These are phyloP conservation scores for Tulasnella sp. DNA, from an alignment of 768 basidiomycete genomes.

Conservation along the genomic window DNA sequence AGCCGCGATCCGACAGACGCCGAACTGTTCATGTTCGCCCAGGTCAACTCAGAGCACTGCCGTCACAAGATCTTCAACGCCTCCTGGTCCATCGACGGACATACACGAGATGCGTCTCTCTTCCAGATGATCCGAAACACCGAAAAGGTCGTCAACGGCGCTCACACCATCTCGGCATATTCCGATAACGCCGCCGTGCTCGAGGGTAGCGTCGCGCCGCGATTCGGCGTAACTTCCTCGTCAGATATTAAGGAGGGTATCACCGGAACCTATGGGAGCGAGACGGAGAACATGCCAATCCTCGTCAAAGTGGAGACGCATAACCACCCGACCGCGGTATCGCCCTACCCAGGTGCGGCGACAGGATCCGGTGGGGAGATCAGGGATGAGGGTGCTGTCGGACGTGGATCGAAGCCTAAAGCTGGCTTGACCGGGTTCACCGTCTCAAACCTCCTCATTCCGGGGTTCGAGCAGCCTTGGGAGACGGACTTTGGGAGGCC, in stretches of 20 bases:
- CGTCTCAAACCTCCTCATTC: slow-evolving; percentile 86
- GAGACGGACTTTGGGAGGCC: slow-evolving; percentile 90
- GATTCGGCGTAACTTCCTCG: slow-evolving; percentile 47
- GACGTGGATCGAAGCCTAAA: slow-evolving; percentile 90
- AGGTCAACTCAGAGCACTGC: slow-evolving; percentile 99
- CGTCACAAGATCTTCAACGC: slow-evolving; percentile 99
- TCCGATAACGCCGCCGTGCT: slow-evolving; percentile 97
- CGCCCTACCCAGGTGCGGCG: slow-evolving; percentile 96
- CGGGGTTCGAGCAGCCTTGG: slow-evolving; percentile 88
- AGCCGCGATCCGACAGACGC: slow-evolving; percentile 88
- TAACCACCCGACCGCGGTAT: slow-evolving; percentile 97
- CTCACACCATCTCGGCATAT: slow-evolving; percentile 89
- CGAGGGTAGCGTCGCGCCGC: slow-evolving; percentile 59
- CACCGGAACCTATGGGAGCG: slow-evolving; percentile 41
- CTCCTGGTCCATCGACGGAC: slow-evolving; percentile 79
- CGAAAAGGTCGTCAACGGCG: slow-evolving; percentile 51
- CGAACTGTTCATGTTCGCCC: slow-evolving; percentile 99
- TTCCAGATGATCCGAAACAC: slow-evolving; percentile 99
- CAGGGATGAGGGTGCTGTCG: slow-evolving; percentile 93
- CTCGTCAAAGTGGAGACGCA: slow-evolving; percentile 98
- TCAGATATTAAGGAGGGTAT: slow-evolving; percentile 17
- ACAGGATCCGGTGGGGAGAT: slow-evolving; percentile 99
- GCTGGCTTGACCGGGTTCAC: slow-evolving; percentile 90
- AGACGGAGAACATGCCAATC: slow-evolving; percentile 67
- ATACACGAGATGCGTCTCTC: slow-evolving; percentile 53